These are phyloP conservation scores for Tuber melanosporum DNA, from an alignment of 495 filamentous ascomycete genomes.

Conservation along the genomic window DNA sequence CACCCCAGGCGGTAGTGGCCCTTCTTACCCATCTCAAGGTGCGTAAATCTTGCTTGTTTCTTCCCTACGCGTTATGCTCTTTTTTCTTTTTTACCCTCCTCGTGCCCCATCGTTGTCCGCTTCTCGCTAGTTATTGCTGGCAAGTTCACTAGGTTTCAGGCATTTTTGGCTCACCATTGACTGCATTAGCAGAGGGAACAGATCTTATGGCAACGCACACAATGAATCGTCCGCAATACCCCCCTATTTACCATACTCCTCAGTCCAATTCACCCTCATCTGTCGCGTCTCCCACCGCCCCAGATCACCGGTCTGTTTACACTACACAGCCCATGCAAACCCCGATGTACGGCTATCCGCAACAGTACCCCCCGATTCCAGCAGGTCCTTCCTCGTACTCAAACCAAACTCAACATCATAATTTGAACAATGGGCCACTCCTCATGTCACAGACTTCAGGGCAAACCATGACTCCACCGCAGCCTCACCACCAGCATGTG, in stretches of 20 bases:
- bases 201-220: slow-evolving; percentile 92
- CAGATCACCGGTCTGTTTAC: slow-evolving; percentile 82
- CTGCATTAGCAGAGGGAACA: slow-evolving; percentile 57
- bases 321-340: slow-evolving; percentile 71
- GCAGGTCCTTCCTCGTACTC: slow-evolving; percentile 65
- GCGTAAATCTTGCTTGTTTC: slow-evolving; percentile 45
- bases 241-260: slow-evolving; percentile 91
- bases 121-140: slow-evolving; percentile 7
- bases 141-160: slow-evolving; percentile 4
- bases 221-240: slow-evolving; percentile 75
- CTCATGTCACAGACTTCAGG: slow-evolving; percentile 64
- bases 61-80: slow-evolving; percentile 14
- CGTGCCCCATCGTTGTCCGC: slow-evolving; percentile 2
- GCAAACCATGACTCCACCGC: slow-evolving; percentile 54
- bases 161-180: slow-evolving; percentile 38
- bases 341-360: slow-evolving; percentile 68
- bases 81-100: slow-evolving; percentile 13
- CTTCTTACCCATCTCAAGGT: slow-evolving; percentile 73
- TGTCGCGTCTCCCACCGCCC: slow-evolving; percentile 78
- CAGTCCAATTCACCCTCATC: slow-evolving; percentile 96
- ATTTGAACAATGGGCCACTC: slow-evolving; percentile 57
- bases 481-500: slow-evolving; percentile 54
- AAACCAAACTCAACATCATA: slow-evolving; percentile 64
- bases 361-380: slow-evolving; percentile 64
- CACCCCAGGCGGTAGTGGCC: slow-evolving; percentile 58